Conservation (phyloP, 768 basidiomycete genomes). For the Mrakia gelida region DNA sequence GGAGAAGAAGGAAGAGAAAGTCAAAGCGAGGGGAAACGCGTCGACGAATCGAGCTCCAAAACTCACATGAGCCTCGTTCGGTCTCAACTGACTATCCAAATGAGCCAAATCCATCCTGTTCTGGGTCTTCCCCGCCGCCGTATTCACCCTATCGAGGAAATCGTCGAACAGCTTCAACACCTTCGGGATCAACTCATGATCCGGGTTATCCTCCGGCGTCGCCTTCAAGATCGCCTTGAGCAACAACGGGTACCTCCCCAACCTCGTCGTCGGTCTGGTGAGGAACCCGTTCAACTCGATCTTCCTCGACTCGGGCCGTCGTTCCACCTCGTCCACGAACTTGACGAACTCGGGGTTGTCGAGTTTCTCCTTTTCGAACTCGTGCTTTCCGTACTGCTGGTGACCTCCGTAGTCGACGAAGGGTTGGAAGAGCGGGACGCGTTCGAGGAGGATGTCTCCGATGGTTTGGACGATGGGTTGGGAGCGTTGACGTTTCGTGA, state of each 20-base stretch:
- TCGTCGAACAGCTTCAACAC: slow-evolving; percentile 71
- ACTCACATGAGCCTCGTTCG: slow-evolving; percentile 77
- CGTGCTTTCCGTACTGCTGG: slow-evolving; percentile 96
- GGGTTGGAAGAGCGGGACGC: slow-evolving; percentile 79
- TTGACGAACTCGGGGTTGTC: slow-evolving; percentile 85
- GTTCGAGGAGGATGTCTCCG: slow-evolving; percentile 83
- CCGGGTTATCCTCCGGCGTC: slow-evolving; percentile 82
- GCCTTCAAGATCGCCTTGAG: slow-evolving; percentile 88
- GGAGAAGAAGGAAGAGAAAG: no score
- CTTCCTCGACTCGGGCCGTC: slow-evolving; percentile 89
- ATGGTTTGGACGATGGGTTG: slow-evolving; percentile 89
- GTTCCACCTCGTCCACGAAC: slow-evolving; percentile 92
- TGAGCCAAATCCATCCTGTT: slow-evolving; percentile 94
- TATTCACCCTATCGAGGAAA: slow-evolving; percentile 81
- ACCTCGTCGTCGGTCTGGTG: slow-evolving; percentile 94
- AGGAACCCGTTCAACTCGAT: slow-evolving; percentile 95
- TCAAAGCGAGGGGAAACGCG: no score
- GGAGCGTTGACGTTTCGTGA: slow-evolving; percentile 91
- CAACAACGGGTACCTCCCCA: slow-evolving; percentile 92
- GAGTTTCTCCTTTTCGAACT: slow-evolving; percentile 98
- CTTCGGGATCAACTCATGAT: slow-evolving; percentile 70
- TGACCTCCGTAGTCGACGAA: slow-evolving; percentile 95
- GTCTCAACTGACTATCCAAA: slow-evolving; percentile 84
- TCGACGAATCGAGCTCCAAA: neutral
- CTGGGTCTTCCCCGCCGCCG: slow-evolving; percentile 90